Base-by-base conservation (phyloP, 1,139 yeast species). In the Protomyces inundatus region DNA sequence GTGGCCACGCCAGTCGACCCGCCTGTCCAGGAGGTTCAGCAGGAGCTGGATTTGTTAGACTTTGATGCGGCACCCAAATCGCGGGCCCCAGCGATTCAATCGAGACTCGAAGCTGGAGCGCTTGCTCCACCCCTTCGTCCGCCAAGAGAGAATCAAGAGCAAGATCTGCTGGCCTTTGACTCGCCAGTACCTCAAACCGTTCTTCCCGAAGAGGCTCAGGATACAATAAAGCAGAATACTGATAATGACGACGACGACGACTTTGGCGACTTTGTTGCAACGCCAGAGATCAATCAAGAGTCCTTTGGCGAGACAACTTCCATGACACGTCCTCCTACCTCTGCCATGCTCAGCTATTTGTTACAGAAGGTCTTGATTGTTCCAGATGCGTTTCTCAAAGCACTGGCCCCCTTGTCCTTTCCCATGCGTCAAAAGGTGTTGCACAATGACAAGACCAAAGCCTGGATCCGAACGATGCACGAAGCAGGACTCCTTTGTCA, bases 401-500 rank as follows among this genome's bases (percentile, higher is more conserved):
- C 64, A 1, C 59, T 67, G 1, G 67, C 67, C 2, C 63, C 68
- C 6, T 52, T 66, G n/a, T 46, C 68, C 33, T 67, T 61, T 35
- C 67, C 69, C 2, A 65, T 67, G 48, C 64, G 58, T 33, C 64
- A 68, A 14, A 55, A 66, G 9, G 66, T 67, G 33, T 51, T 67
- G 10, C 66, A 66, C n/a, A 32, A 65, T 33, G 56, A 55, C 10
- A 37, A 40, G 14, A 67, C 67, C 23, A 60, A 61, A 54, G n/a
- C 32, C 23, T 67, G 66, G 59, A 57, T 67, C 16, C 57, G 48
- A n/a, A 65, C 66, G 9, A 52, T 67, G 42, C 42, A 57, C 16
- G 54, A 55, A 33, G 68, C 63, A 7, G 62, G 58, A 7, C 54
- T 54, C 32, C 65, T 67, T 34, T 67, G 68, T 12, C 58, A 64